These are phyloP conservation scores for Stentor coeruleus DNA, from an alignment of 73 alveolate genomes.

Conservation along the genomic window DNA sequence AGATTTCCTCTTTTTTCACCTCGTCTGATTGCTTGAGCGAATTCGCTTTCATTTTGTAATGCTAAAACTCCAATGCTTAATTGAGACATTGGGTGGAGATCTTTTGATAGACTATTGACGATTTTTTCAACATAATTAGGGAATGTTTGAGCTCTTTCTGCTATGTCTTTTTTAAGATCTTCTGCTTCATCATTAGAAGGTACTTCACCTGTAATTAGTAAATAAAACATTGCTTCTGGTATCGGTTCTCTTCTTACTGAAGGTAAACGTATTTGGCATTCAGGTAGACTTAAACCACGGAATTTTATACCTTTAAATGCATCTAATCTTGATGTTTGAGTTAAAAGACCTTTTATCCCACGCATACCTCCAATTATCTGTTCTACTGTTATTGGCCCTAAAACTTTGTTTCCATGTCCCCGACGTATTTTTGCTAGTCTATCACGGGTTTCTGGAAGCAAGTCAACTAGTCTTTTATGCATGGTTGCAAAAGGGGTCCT, in stretches of 20 bases:
- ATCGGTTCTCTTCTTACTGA: constrained; percentile 60
- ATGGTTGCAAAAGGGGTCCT: too few species aligned
- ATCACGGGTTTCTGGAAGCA: constrained; percentile 44
- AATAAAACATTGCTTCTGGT: constrained; percentile 80
- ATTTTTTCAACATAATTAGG: constrained; percentile 44
- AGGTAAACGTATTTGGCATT: constrained; percentile 43
- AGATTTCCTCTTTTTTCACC: constrained; percentile 55
- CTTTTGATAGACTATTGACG: constrained; percentile 50
- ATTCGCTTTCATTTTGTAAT: constrained; percentile 54
- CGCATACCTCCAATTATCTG: constrained; percentile 88
- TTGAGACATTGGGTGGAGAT: constrained; percentile 79
- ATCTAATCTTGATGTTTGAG: constrained; percentile 74
- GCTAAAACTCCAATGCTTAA: constrained; percentile 62
- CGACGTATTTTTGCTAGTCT: constrained; percentile 44
- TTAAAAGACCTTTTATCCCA: constrained; percentile 69
- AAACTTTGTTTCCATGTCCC: constrained; percentile 46
- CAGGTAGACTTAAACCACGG: constrained; percentile 61
- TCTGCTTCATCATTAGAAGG: constrained; percentile 59
- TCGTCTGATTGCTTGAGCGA: constrained; percentile 58
- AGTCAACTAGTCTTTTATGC: constrained; percentile 48
- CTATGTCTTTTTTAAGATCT: constrained; percentile 46
- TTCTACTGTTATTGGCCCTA: constrained; percentile 68
- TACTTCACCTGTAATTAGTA: constrained; percentile 75
- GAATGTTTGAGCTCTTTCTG: constrained; percentile 47
- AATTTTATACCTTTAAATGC: constrained; percentile 65